Conservation (phyloP, 139 green algal species). For the Diplosphaera chodatii region DNA sequence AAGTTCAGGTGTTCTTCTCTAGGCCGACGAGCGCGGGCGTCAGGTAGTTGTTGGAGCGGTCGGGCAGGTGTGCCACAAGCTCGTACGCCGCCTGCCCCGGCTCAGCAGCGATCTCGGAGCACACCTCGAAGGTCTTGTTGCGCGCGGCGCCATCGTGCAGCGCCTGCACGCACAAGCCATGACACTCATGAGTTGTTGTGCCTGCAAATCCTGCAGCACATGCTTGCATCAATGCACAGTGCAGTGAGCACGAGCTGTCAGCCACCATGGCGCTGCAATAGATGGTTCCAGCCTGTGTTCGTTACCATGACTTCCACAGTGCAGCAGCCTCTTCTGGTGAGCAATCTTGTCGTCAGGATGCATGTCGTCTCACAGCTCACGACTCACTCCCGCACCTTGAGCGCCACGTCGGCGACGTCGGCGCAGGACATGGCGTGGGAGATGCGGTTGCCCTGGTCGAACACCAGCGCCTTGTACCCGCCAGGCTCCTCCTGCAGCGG, state of each 20-base stretch:
- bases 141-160: conserved; percentile 65
- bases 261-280: no score
- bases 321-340: no score
- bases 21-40: conserved; percentile 63
- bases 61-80: conserved; percentile 73
- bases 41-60: conserved; percentile 80
- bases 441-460: conserved; percentile 90
- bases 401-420: conserved; percentile 95
- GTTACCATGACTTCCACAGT: no score
- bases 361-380: no score
- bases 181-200: neutral
- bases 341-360: no score
- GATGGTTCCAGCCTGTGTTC: no score
- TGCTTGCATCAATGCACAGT: no score
- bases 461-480: conserved; percentile 93
- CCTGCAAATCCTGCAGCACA: no score
- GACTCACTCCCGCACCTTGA: conserved; percentile 39
- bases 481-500: conserved; percentile 85
- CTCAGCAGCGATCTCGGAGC: conserved; percentile 69
- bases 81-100: conserved; percentile 70
- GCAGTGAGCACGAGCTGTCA: no score
- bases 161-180: conserved; percentile 18
- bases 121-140: conserved; percentile 99
- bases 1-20: conserved; percentile 76
- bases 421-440: conserved; percentile 78